Evolutionary conservation across 1,139 yeast species (phyloP), one percentile per base, ranked within the genome.

Genomic region (Meyerozyma athensensis): DNA sequence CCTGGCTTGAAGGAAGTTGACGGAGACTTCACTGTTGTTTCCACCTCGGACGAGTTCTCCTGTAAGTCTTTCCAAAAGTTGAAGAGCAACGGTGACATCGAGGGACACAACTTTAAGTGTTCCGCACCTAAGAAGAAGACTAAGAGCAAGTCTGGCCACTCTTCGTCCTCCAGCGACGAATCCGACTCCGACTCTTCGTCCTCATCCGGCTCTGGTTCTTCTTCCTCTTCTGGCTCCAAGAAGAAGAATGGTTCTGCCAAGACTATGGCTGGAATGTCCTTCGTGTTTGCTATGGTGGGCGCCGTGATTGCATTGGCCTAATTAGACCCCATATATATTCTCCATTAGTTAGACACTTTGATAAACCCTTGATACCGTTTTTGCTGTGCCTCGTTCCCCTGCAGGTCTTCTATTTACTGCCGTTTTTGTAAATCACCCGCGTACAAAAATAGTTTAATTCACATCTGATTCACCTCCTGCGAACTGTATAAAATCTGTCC

Each of bases 41-140:
- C 70, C 39, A 64, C 69, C 34, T 56, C 61, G 39, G 63, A 63
- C 34, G 66, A 68, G 40, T 67, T 69, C 46, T 59, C 59, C 47
- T 70, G 76, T 55, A 39, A 53, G 22, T 59, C 41, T 21, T 67
- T 66, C 52, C 56, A 66, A 46, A 49, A 54, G 43, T 63, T 61
- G 50, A 58, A 62, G 42, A 46, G 54, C 34, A 47, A 45, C 38
- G 58, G 60, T 37, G 61, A 61, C 48, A 68, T 68, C 45, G 60
- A 66, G 53, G 75, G 74, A 42, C 72, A 70, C 60, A 67, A 68
- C 61, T 67, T 54, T 56, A 59, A 58, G 47, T 70, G 76, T 58
- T 52, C 69, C 19, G 59, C 70, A 34, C 70, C 72, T 34, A 39
- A 44, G 35, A 47, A 48, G 41, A 43, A 49, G 7, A 18, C 41